Evolutionary conservation across 371 early-diverging fungal species (phyloP).

Genomic region (Parasitella parasitica): DNA sequence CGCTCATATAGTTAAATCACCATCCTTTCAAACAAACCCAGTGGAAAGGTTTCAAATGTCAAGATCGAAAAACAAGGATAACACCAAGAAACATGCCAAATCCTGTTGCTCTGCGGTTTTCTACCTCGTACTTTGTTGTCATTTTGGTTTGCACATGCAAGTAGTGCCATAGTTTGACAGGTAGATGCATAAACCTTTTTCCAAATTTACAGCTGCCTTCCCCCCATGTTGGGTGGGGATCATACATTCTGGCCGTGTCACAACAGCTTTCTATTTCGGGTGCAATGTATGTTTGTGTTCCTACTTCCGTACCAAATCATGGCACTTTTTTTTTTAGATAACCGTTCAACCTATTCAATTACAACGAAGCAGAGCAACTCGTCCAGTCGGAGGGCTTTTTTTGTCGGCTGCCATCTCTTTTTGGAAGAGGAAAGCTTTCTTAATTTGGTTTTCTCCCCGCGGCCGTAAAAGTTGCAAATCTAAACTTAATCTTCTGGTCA

Average conservation of each 20-base stretch:
- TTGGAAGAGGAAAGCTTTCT: constrained; percentile 6
- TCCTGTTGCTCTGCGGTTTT: no score
- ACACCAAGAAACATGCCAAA: no score
- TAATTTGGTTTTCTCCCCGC: constrained; percentile 15
- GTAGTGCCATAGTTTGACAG: constrained; percentile 2
- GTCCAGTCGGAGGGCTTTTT: background rate
- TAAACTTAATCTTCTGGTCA: background rate
- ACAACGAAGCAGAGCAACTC: background rate
- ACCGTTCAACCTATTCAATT: background rate
- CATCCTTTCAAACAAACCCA: background rate
- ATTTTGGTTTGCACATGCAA: background rate
- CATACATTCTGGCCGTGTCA: background rate
- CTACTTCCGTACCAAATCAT: background rate
- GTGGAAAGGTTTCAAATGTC: background rate
- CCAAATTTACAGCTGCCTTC: background rate
- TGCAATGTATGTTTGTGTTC: background rate
- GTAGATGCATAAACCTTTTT: constrained; percentile 12
- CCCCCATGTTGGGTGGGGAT: constrained; percentile 23
- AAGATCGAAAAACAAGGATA: background rate
- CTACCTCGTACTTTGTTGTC: no score
- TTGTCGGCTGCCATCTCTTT: constrained; percentile 1
- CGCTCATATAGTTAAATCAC: no score
- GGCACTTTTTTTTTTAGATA: background rate
- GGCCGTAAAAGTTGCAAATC: constrained; percentile 2
- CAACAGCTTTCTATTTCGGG: no score